Evolutionary conservation across 2,329 filamentous ascomycete species (phyloP), one percentile per base, ranked within the genome.

Genomic region (Ascochyta lentis): DNA sequence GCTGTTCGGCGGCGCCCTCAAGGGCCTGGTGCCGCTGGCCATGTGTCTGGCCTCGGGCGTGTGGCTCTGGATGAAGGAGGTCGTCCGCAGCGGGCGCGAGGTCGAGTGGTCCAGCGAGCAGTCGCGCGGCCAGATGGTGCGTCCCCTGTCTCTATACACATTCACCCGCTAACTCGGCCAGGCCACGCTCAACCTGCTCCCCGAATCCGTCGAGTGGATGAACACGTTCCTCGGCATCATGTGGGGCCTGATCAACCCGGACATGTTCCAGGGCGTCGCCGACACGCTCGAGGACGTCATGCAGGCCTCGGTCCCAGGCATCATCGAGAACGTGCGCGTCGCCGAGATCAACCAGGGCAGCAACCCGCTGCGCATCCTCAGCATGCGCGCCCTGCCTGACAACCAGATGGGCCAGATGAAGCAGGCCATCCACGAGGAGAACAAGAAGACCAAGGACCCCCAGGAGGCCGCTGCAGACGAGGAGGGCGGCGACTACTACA

Each of bases 221-320:
- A 99, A 99, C 74, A 93, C 91, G 0, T 85, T 95, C 46, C 77
- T 98, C 4, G 86, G 85, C 1, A 85, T 96, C 38, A 83, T 95
- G 39, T 99, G 95, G 95, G 90, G 91, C 0, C 80, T 98, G 4
- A 88, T 97, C 61, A 96, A 98, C 69, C 94, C 95, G 0, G 94
- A 98, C 39, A 96, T 98, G 90, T 95, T 99, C 74, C 81, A 86
- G n/a, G 86, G 86, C 6, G 85, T 97, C 8, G 93, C 93, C n/a
- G 95, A 98, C 71, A 97, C 91, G 12, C 84, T 95, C 6, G 91
- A 95, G 77, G 94, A 98, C 73, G 90, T 98, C 63, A 98, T 98
- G 94, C 92, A 96, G 73, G 94, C 93, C 19, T 96, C 92, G 0
- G 90, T 97, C 0, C 95, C 95, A 0, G 87, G 89, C 1, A 80